A percentile compares a stretch with the other conserved stretches of the same genome.
phyloP scores from a whole-genome alignment of 768 basidiomycete species.

The Suillus tomentosus region DNA sequence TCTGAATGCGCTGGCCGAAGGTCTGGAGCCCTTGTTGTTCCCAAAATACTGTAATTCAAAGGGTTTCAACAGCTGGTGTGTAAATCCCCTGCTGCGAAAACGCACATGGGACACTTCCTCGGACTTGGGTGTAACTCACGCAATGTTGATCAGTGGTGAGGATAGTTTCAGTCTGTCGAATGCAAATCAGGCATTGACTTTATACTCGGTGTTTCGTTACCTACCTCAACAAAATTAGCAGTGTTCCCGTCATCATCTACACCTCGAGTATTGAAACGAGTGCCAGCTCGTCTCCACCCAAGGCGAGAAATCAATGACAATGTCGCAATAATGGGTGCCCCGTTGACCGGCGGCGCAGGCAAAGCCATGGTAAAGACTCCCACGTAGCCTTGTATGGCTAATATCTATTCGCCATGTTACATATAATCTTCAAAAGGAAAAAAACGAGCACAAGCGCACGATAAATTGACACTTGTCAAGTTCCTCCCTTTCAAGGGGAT shows the following conservation, averaged over 20 bases:
- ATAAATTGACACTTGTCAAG: conserved; percentile 86
- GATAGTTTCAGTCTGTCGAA: conserved; percentile 79
- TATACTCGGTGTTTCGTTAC: conserved; percentile 19
- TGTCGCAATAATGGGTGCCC: conserved; percentile 71
- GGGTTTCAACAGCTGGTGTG: conserved; percentile 15
- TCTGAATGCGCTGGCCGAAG: conserved; percentile 92
- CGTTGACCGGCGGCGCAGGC: conserved; percentile 73
- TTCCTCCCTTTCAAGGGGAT: conserved; percentile 64
- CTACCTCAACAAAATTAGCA: conserved; percentile 95
- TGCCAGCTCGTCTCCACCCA: conserved; percentile 94
- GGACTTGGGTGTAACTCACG: conserved; percentile 91
- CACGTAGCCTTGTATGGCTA: conserved; percentile 93
- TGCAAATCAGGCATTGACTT: conserved; percentile 17
- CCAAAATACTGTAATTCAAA: conserved; percentile 80
- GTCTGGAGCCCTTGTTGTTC: conserved; percentile 96
- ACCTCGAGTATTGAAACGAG: conserved; percentile 95
- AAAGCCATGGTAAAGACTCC: conserved; percentile 80
- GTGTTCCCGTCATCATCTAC: conserved; percentile 95
- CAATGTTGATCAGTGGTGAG: conserved; percentile 85
- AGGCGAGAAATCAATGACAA: conserved; percentile 84
- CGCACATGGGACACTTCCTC: conserved; percentile 94
- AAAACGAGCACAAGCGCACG: conserved; percentile 46
- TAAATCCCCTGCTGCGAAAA: conserved; percentile 24
- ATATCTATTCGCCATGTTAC: conserved; percentile 50
- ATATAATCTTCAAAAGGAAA: conserved; percentile 13